Evolutionary conservation across 2,329 filamentous ascomycete genomes (phyloP).

Genomic region (Dothidotthia symphoricarpi): DNA sequence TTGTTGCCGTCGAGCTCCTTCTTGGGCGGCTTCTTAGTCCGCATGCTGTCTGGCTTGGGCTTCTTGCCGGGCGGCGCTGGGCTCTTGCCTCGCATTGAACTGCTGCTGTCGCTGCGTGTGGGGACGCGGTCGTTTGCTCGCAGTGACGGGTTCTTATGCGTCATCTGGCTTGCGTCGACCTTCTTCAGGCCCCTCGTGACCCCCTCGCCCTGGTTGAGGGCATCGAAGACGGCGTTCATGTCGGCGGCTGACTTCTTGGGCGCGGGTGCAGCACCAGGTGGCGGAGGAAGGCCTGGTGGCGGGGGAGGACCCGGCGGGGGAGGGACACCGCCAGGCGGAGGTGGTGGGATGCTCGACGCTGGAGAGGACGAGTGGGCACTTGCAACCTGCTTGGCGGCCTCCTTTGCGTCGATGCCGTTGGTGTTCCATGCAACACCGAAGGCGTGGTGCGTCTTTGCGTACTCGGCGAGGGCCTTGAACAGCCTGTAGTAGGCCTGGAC

Average conservation of each 20-base stretch:
- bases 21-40: slow-evolving; percentile 49
- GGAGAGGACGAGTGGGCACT: slow-evolving; percentile 43
- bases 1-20: slow-evolving; percentile 67
- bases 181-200: slow-evolving; percentile 88
- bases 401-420: slow-evolving; percentile 68
- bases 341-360: slow-evolving; percentile 65
- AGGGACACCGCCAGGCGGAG: slow-evolving; percentile 57
- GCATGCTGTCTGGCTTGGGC: slow-evolving; percentile 51
- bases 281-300: slow-evolving; percentile 50
- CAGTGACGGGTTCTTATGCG: slow-evolving; percentile 92
- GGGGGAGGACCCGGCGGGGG: slow-evolving; percentile 67
- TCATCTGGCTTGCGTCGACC: slow-evolving; percentile 95
- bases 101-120: slow-evolving; percentile 53
- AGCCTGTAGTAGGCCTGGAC: slow-evolving; percentile 89
- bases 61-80: slow-evolving; percentile 74
- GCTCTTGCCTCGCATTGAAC: slow-evolving; percentile 66
- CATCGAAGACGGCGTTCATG: slow-evolving; percentile 83
- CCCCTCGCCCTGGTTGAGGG: slow-evolving; percentile 83
- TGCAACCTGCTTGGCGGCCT: slow-evolving; percentile 62
- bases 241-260: slow-evolving; percentile 55
- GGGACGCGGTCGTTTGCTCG: slow-evolving; percentile 71
- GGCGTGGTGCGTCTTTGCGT: slow-evolving; percentile 79
- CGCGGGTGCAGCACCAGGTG: slow-evolving; percentile 50
- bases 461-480: slow-evolving; percentile 78
- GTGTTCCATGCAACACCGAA: slow-evolving; percentile 85